Percentiles rank a stretch among this genome's conserved stretches.
Evolutionary conservation across 2,329 filamentous ascomycete species (phyloP).

Genomic region (Fusarium devonianum): DNA sequence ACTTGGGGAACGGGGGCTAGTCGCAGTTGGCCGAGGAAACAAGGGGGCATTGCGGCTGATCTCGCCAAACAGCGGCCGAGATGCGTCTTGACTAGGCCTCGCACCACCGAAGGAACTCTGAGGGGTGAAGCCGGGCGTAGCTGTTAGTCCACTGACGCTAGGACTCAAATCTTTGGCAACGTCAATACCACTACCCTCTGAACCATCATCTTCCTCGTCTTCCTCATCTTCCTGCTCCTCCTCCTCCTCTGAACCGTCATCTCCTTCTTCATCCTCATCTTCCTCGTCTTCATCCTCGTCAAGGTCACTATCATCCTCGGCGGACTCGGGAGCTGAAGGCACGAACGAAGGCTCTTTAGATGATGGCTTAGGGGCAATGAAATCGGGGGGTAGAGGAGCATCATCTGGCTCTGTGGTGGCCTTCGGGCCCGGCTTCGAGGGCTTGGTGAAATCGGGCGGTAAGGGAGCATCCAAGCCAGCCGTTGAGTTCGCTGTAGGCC

Average conservation of each 20-base stretch:
- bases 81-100: conserved; percentile 53
- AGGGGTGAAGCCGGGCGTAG: conserved; percentile 61
- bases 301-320: conserved; percentile 51
- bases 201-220: conserved; percentile 57
- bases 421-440: conserved; percentile 26
- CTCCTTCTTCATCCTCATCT: conserved; percentile 50
- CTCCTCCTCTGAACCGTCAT: conserved; percentile 53
- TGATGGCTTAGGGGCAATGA: conserved; percentile 43
- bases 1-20: conserved; percentile 76
- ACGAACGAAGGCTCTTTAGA: conserved; percentile 44
- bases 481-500: conserved; percentile 19
- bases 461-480: conserved; percentile 19
- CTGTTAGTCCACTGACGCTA: conserved; percentile 52
- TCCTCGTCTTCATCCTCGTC: background rate
- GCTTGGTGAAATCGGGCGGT: conserved; percentile 21
- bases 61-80: conserved; percentile 62
- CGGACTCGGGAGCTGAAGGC: conserved; percentile 48
- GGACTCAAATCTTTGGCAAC: conserved; percentile 70
- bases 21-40: conserved; percentile 61
- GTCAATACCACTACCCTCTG: conserved; percentile 69
- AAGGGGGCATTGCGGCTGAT: conserved; percentile 57
- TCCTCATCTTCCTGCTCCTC: conserved; percentile 52
- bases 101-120: conserved; percentile 64
- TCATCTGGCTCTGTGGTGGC: conserved; percentile 42
- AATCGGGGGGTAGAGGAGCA: conserved; percentile 52